Conservation (phyloP, 257 asterid genomes). For the Penstemon davidsonii region DNA sequence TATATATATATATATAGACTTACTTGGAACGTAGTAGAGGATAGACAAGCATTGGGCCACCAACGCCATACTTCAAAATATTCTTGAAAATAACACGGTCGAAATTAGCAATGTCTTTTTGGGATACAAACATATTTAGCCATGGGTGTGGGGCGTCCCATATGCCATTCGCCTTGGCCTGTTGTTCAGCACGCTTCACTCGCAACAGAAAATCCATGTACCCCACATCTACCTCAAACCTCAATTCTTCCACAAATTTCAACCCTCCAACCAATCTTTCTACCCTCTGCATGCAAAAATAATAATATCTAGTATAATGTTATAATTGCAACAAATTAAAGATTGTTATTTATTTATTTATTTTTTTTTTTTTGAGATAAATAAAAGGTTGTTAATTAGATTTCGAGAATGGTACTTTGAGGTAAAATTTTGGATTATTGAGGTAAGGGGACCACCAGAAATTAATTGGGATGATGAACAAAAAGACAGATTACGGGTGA, state of each 20-base stretch:
- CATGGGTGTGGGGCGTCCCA: conserved; percentile 99
- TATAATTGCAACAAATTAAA: too few species aligned
- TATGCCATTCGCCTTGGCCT: conserved; percentile 69
- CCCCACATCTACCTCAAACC: conserved; percentile 44
- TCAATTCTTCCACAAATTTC: conserved; percentile 37
- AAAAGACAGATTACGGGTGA: conserved; percentile 34
- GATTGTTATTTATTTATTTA: too few species aligned
- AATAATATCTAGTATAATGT: too few species aligned
- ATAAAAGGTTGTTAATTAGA: too few species aligned
- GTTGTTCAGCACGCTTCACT: conserved; percentile 68
- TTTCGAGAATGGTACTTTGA: too few species aligned
- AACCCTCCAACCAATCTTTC: conserved; percentile 49
- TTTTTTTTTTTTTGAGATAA: too few species aligned
- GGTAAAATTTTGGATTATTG: not conserved
- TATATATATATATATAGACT: conserved; percentile 7
- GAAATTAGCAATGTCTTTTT: conserved; percentile 53
- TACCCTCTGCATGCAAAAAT: conserved; percentile 40
- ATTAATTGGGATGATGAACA: conserved; percentile 32
- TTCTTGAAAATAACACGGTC: conserved; percentile 67
- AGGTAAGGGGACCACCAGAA: conserved; percentile 38
- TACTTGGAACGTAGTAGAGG: conserved; percentile 89
- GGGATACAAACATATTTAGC: conserved; percentile 85
- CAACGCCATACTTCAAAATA: conserved; percentile 72
- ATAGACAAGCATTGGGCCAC: conserved; percentile 86
- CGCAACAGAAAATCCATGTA: conserved; percentile 73